Evolutionary conservation across 2,329 filamentous ascomycete species (phyloP).

Genomic region (Pyrenophora graminea): DNA sequence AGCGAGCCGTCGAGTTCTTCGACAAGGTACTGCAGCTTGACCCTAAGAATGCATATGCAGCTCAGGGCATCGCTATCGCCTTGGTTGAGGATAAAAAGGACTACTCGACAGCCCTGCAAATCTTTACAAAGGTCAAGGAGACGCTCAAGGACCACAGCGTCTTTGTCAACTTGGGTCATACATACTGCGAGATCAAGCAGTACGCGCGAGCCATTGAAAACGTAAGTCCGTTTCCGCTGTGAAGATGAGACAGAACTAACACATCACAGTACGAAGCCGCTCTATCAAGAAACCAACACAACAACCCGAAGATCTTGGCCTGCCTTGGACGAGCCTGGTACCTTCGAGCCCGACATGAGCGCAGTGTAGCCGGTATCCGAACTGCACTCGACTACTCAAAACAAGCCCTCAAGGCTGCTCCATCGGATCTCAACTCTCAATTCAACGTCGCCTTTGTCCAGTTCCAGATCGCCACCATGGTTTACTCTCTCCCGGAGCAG

Average conservation of each 20-base stretch:
- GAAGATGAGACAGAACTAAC: slow-evolving; percentile 12
- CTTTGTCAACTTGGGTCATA: slow-evolving; percentile 90
- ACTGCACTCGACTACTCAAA: slow-evolving; percentile 66
- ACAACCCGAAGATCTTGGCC: slow-evolving; percentile 78
- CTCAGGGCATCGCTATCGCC: slow-evolving; percentile 93
- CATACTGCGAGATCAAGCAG: slow-evolving; percentile 87
- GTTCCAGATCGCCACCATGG: slow-evolving; percentile 84
- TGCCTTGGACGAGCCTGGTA: slow-evolving; percentile 89
- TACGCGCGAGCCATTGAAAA: slow-evolving; percentile 90
- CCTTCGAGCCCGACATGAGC: slow-evolving; percentile 73
- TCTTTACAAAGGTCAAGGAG: slow-evolving; percentile 89
- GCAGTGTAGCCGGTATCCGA: slow-evolving; percentile 65
- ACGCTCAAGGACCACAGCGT: slow-evolving; percentile 87
- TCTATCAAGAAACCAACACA: slow-evolving; percentile 75
- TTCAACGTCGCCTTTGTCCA: slow-evolving; percentile 99
- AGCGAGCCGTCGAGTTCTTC: slow-evolving; percentile 95
- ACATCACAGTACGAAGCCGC: slow-evolving; percentile 75
- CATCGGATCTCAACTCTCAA: slow-evolving; percentile 86
- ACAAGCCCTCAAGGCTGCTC: slow-evolving; percentile 74
- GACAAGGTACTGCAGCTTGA: slow-evolving; percentile 97
- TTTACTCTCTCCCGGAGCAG: slow-evolving; percentile 74
- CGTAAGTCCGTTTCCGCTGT: slow-evolving; percentile 42
- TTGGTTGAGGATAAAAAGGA: slow-evolving; percentile 95
- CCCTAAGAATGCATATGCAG: slow-evolving; percentile 91
- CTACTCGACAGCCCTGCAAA: slow-evolving; percentile 76